These are phyloP conservation scores for Lophiotrema nucula DNA, from an alignment of 495 filamentous ascomycete genomes.

Conservation along the genomic window DNA sequence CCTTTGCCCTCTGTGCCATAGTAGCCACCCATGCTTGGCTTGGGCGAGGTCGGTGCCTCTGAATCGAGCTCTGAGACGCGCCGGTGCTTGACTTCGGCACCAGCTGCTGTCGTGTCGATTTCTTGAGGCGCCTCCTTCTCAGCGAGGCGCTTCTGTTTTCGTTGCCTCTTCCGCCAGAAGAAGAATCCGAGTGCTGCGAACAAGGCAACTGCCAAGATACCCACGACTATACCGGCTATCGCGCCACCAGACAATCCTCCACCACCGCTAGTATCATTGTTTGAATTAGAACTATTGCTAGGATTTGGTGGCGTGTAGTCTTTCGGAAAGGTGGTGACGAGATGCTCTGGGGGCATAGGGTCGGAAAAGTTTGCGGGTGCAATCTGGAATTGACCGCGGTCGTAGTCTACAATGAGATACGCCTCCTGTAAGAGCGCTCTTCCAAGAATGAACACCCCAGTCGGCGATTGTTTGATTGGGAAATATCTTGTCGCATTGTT, in stretches of 20 bases:
- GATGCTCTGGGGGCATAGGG: constrained; percentile 3
- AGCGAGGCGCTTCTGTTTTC: not conserved
- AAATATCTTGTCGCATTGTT: constrained; percentile 34
- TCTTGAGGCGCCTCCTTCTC: not conserved
- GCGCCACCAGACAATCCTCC: constrained; percentile 21
- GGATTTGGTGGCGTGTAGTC: not conserved
- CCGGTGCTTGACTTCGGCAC: constrained; percentile 21
- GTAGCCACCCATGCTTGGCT: constrained; percentile 12
- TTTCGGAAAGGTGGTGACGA: constrained; percentile 20
- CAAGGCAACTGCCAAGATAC: constrained; percentile 16
- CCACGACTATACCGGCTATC: constrained; percentile 36
- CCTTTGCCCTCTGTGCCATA: constrained; percentile 23
- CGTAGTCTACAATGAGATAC: constrained; percentile 42
- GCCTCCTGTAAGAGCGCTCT: constrained; percentile 43
- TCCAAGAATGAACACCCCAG: constrained; percentile 35
- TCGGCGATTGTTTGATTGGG: constrained; percentile 34
- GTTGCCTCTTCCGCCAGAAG: constrained; percentile 19
- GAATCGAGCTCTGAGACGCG: constrained; percentile 30
- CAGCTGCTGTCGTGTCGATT: constrained; percentile 24
- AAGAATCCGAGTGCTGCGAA: constrained; percentile 12
- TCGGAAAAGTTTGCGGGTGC: constrained; percentile 25
- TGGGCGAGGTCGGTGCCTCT: constrained; percentile 13
- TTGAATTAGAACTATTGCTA: not conserved
- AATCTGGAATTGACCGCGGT: constrained; percentile 36
- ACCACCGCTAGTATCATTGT: not conserved